Evolutionary conservation across 345 rosid species (phyloP).

Genomic region (Leavenworthia alabamica): DNA sequence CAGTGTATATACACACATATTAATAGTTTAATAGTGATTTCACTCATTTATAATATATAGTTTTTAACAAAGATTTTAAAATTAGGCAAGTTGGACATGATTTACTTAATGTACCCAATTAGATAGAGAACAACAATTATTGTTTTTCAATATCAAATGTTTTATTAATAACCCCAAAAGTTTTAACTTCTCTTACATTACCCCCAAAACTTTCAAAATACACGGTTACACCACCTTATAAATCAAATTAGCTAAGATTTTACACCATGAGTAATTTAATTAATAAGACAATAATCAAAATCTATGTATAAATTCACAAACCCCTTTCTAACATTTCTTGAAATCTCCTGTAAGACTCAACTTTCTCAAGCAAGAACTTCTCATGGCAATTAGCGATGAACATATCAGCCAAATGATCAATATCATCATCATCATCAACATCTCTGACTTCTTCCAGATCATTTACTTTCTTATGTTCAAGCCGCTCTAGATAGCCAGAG

Average conservation of each 20-base stretch:
- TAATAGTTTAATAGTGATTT: too few relatives aligned
- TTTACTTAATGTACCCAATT: conserved; percentile 15
- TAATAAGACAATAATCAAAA: conserved; percentile 11
- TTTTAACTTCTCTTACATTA: conserved; percentile 11
- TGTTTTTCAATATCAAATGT: conserved; percentile 15
- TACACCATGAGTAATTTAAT: conserved; percentile 22
- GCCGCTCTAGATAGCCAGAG: conserved; percentile 75
- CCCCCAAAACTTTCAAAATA: conserved; percentile 21
- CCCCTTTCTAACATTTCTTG: conserved; percentile 93
- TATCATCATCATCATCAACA: conserved; percentile 47
- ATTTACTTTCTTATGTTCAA: conserved; percentile 46
- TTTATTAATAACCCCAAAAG: conserved; percentile 18
- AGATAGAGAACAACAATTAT: conserved; percentile 1
- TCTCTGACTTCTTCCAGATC: conserved; percentile 15
- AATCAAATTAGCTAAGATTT: conserved; percentile 16
- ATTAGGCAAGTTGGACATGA: too few relatives aligned
- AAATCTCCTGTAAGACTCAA: conserved; percentile 84
- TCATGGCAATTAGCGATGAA: conserved; percentile 84
- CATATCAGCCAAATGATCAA: conserved; percentile 73
- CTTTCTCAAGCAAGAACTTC: conserved; percentile 86
- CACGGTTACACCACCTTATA: conserved; percentile 9
- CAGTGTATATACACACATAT: too few relatives aligned
- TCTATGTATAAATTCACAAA: conserved; percentile 43
- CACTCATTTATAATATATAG: too few relatives aligned
- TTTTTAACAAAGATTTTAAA: too few relatives aligned